Evolutionary conservation across 176 grass and related monocot species (phyloP), one percentile per base, ranked within the genome.

Genomic region (Otatea glauca): DNA sequence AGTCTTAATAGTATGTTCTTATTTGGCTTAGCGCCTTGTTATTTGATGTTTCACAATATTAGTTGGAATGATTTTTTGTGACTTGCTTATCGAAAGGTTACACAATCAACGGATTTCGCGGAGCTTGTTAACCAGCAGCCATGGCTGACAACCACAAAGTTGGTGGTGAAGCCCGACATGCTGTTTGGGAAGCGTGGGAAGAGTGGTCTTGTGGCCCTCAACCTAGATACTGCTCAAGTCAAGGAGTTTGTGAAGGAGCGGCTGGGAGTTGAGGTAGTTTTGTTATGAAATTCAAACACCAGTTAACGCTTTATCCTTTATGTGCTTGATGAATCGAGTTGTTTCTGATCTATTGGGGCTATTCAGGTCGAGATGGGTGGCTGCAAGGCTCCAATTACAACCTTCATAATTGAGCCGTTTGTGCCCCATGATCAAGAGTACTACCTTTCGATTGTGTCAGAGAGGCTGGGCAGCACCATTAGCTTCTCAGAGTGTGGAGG

Each of bases 101-200:
- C 91, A 1, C 81, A 99, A 74, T 91, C 88, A 6, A 99, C 93
- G 10, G 91, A 96, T 68, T 93, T 96, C 11, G 16, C 69, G 0
- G 87, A 99, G 70, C 76, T 99, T 80, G 47, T 92, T 50, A 83
- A 89, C 74, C 48, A 89, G 24, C 77, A 99, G 41, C 91, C 96
- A 87, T 99, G 93, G 96, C 44, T 99, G 2, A 89, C 81, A 25
- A 94, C 88, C 21, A 99, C 68, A 66, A 94, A 96, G 75, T 62
- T 96, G 20, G 96, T 96, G 0, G 96, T 96, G 69, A 99, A 99
- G 51, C 93, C 96, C 0, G 96, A 99, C 53, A 99, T 99, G 96
- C 84, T 99, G 14, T 99, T 99, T 23, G 91, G 93, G n/a, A 99
- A 99, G 88, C 86, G 96, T 70, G 96, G 96, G 17, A 99, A 99